Conservation (phyloP, 805 yeast species). For the Candida andamanensis region DNA sequence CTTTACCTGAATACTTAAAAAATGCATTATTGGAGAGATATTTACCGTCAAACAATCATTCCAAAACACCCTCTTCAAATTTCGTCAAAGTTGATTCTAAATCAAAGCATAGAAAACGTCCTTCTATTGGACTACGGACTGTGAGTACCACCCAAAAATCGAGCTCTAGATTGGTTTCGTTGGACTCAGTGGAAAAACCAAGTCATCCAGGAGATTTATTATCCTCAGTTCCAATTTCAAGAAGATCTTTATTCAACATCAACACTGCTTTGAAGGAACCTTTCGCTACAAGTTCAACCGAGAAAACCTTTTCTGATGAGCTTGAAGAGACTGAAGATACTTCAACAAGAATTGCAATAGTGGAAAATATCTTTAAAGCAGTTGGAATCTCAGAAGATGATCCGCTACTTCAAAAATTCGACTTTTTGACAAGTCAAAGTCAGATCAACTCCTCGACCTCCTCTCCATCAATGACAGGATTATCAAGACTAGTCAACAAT, state of each 20-base stretch:
- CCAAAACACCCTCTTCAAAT: neutral
- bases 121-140: constrained; percentile 3
- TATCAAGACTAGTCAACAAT: constrained; percentile 17
- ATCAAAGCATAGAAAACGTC: constrained; percentile 2
- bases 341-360: constrained; percentile 55
- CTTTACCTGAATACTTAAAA: constrained; percentile 59
- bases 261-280: constrained; percentile 8
- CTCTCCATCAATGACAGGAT: constrained; percentile 26
- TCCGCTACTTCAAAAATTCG: constrained; percentile 3
- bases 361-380: constrained; percentile 64
- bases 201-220: constrained; percentile 82
- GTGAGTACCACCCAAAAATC: constrained; percentile 11
- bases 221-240: constrained; percentile 70
- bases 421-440: constrained; percentile 18
- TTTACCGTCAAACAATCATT: too few relatives aligned
- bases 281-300: constrained; percentile 9
- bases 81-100: neutral
- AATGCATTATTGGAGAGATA: constrained; percentile 47
- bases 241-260: constrained; percentile 31
- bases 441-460: constrained; percentile 18
- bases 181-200: constrained; percentile 48
- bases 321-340: constrained; percentile 67
- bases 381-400: constrained; percentile 52
- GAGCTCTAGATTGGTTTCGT: constrained; percentile 35
- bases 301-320: constrained; percentile 44